Base-by-base conservation (phyloP, 2,329 filamentous ascomycete species). In the Aureobasidium sp. region DNA sequence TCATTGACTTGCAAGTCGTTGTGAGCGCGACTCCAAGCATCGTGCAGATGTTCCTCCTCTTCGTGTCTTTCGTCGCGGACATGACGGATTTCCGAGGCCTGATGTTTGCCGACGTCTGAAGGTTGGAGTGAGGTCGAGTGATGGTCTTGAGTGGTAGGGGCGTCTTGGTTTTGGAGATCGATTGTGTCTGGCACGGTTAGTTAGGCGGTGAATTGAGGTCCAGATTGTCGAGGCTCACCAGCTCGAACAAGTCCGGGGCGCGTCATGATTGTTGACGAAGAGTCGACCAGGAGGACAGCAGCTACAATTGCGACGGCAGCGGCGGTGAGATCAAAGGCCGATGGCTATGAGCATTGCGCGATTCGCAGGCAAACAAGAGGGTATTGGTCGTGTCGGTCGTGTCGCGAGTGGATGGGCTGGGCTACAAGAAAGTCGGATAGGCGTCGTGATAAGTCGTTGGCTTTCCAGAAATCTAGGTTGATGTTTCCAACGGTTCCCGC, bases 61-160 rank as follows among this genome's bases (percentile, higher is more conserved):
- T 84, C 85, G 56, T 84, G 81, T 72, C 79, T 75, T 69, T 96
- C 90, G 71, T 90, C 84, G 66, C 87, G 84, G 62, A 92, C 88
- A 72, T 90, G 88, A 70, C 89, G 87, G 66, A 97, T 80, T 20
- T 92, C 88, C 69, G 90, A 86, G 68, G 91, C 88, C 76, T 97
- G 92, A 73, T 97, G 92, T 48, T 90, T 75, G 65, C 76, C 83
- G 69, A 80, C 76, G 63, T 78, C 80, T 63, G 77, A 74, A 66
- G 80, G 76, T 67, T 79, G 77, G 63, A 76, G 73, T 61, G 78
- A 79, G 70, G 84, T 83, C 67, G 80, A 80, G 17, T 82, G 79
- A 75, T 96, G 91, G 73, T 92, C 88, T 78, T 96, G 84, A 42
- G 93, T 90, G 49, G 92, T 94, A 37, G 91, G 91, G 63, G 88